Conservation (phyloP, 306 rosid species). For the Rosa persica region DNA sequence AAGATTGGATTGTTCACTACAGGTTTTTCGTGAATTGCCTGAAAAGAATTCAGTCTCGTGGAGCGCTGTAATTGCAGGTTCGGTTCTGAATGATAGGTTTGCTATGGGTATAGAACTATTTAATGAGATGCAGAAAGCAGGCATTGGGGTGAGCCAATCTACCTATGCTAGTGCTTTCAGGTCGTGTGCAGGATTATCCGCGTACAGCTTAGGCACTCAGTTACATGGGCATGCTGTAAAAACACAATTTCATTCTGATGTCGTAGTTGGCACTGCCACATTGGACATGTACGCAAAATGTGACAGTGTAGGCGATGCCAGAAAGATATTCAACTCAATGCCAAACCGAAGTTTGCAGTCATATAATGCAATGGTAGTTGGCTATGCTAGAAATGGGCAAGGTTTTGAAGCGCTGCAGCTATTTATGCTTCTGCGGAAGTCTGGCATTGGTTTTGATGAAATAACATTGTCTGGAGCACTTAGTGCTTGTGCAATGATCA, state of each 20-base stretch:
- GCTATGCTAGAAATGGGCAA: constrained; percentile 53
- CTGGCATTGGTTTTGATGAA: constrained; percentile 55
- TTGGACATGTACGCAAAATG: constrained; percentile 91
- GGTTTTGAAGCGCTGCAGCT: constrained; percentile 60
- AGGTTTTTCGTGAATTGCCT: constrained; percentile 54
- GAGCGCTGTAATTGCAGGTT: constrained; percentile 82
- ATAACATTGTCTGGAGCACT: constrained; percentile 70
- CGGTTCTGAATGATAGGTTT: constrained; percentile 63
- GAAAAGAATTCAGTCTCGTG: constrained; percentile 72
- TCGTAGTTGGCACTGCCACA: constrained; percentile 78
- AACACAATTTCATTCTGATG: constrained; percentile 56
- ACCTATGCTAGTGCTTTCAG: constrained; percentile 80
- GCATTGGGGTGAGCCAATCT: constrained; percentile 77
- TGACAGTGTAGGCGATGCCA: constrained; percentile 56
- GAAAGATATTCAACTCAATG: constrained; percentile 52
- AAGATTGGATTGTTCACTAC: constrained; percentile 44
- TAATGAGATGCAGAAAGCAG: constrained; percentile 60
- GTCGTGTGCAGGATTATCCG: constrained; percentile 77
- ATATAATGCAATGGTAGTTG: constrained; percentile 72
- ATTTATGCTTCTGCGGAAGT: constrained; percentile 52
- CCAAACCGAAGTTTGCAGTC: constrained; percentile 62
- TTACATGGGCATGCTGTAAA: constrained; percentile 75
- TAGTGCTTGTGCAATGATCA: constrained; percentile 64
- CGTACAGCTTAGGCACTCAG: constrained; percentile 59
- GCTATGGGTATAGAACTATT: constrained; percentile 53